Evolutionary conservation across 305 asterid species (phyloP).

Genomic region (Fraxinus paxiana): DNA sequence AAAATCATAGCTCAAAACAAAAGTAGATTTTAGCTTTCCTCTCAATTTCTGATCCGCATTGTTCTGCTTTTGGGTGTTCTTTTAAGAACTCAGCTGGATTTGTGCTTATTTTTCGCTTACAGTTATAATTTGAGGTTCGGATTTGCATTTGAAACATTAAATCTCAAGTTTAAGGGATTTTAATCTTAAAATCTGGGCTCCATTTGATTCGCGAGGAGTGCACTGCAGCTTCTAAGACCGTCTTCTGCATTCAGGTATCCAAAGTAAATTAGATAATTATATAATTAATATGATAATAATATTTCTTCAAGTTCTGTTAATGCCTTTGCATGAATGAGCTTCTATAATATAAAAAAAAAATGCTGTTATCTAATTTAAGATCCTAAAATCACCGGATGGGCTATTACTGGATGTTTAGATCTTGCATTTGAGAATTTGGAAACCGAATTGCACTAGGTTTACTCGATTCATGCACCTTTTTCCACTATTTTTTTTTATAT

Average conservation of each 20-base stretch:
- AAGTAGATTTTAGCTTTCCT: not conserved
- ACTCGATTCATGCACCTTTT: not conserved
- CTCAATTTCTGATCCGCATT: not conserved
- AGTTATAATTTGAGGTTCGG: not conserved
- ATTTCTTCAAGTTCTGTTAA: constrained; percentile 12
- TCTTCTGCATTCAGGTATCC: constrained; percentile 25
- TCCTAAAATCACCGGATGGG: not conserved
- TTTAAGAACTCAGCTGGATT: constrained; percentile 16
- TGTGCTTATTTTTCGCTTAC: not conserved
- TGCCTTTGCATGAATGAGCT: not conserved
- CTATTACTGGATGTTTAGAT: not conserved
- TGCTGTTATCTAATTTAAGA: not conserved
- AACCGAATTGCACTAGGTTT: not conserved
- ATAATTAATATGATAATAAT: not conserved
- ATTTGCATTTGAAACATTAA: not conserved
- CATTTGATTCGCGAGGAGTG: not conserved
- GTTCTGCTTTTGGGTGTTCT: not conserved
- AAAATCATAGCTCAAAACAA: not conserved
- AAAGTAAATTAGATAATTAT: not conserved
- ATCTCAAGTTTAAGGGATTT: not conserved
- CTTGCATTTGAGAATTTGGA: not conserved
- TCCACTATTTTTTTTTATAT: not conserved
- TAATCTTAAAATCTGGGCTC: constrained; percentile 9
- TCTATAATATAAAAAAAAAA: not conserved
- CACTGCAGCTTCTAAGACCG: constrained; percentile 3